Base-by-base conservation (phyloP, 108 stramenopile genomes). In the Seminavis robusta region DNA sequence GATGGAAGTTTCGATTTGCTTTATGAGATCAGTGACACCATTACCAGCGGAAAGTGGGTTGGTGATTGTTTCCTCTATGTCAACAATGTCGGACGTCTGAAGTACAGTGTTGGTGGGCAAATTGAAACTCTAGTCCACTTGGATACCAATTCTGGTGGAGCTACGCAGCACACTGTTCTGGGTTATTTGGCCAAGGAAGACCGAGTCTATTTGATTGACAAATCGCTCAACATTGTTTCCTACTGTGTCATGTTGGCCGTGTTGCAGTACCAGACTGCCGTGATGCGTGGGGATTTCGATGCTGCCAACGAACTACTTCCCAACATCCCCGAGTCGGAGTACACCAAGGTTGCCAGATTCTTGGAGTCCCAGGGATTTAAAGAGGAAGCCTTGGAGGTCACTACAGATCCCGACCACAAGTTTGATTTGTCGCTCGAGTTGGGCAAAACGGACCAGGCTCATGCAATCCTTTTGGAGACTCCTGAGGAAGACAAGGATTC, bases 31-130 rank as follows among this genome's bases (percentile, higher is more conserved):
- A 65, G 59, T 24, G 95, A 98, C 51, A 90, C 65, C 46, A 90
- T 98, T 63, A 80, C 80, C 20, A 92, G 94, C 36, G 98, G 95
- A 42, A 86, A 95, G 70, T 99, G 98, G 98, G 96, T 98, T 29
- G 98, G 98, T 11, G 98, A 97, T 58, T 98, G 97, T 81, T 97
- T 99, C 80, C 92, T 99, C 46, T 99, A 90, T 84, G 87, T 94
- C 50, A 98, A 94, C 76, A 74, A 75, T 53, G 65, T 63, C 15
- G 88, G 86, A 23, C 84, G 94, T 29, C 87, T 99, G 48, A 95
- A 95, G 61, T 99, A 99, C 81, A 94, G 90, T 63, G 97, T 98
- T 40, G 98, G 97, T 47, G 97, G 98, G 15, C 87, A 98, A 58
- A 91, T 97, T 46, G 95, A 98, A 79, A 99, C 96, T 6, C 76